phyloP scores from a whole-genome alignment of 805 yeast species.

The Helenozyma baotianmanensis region DNA sequence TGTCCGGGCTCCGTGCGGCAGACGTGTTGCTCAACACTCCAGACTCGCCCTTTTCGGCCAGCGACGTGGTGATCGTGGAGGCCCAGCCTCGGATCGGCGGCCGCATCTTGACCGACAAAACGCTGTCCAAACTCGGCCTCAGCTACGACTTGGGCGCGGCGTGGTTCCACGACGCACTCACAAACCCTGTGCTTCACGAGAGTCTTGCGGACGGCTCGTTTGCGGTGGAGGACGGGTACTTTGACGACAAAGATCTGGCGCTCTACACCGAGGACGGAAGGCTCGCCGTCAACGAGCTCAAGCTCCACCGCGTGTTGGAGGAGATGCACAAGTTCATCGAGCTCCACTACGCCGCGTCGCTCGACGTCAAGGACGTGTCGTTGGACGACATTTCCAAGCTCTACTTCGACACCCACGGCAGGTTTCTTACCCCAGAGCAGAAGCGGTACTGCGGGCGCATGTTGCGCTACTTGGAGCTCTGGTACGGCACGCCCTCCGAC shows the following conservation, averaged over 20 bases:
- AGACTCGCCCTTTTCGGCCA: constrained; percentile 10
- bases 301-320: constrained; percentile 34
- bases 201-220: constrained; percentile 25
- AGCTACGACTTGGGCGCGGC: constrained; percentile 81
- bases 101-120: constrained; percentile 17
- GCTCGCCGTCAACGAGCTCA: constrained; percentile 24
- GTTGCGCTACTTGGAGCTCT: constrained; percentile 60
- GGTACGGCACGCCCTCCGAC: constrained; percentile 76
- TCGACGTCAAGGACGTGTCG: constrained; percentile 48
- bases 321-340: constrained; percentile 62
- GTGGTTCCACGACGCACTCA: constrained; percentile 84
- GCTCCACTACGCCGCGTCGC: constrained; percentile 46
- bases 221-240: constrained; percentile 31
- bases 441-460: constrained; percentile 47
- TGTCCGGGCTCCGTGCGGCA: constrained; percentile 23
- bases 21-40: constrained; percentile 19
- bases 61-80: constrained; percentile 18
- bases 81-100: constrained; percentile 24
- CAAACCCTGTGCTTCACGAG: constrained; percentile 58
- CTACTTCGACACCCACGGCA: constrained; percentile 44
- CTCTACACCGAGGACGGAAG: constrained; percentile 30
- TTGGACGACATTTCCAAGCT: constrained; percentile 44
- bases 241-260: constrained; percentile 41
- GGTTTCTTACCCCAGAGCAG: constrained; percentile 49
- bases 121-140: constrained; percentile 15